phyloP scores from a whole-genome alignment of 257 asterid genomes.

The Eustoma russellianum region DNA sequence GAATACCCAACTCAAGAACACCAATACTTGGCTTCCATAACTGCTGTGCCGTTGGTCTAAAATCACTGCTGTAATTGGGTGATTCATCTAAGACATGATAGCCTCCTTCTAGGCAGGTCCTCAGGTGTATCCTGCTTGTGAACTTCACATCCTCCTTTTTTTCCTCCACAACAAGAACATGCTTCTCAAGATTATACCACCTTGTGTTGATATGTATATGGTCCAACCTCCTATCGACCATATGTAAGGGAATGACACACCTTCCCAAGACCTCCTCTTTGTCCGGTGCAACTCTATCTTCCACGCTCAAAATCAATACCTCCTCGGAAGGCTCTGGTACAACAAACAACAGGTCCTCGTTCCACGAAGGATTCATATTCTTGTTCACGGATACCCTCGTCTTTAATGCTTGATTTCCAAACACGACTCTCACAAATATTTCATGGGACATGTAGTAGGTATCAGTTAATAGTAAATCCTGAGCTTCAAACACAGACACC shows the following conservation, averaged over 20 bases:
- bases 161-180: conserved; percentile 27
- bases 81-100: conserved; percentile 47
- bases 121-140: conserved; percentile 40
- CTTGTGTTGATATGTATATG: conserved; percentile 30
- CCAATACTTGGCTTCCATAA: conserved; percentile 41
- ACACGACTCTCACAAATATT: conserved; percentile 32
- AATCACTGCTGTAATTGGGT: conserved; percentile 42
- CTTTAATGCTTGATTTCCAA: conserved; percentile 35
- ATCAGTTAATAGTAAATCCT: conserved; percentile 32
- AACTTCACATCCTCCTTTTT: conserved; percentile 33
- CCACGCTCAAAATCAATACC: conserved; percentile 34
- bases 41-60: conserved; percentile 40
- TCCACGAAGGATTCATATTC: conserved; percentile 40
- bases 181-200: conserved; percentile 42
- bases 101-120: conserved; percentile 43
- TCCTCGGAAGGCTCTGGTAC: conserved; percentile 44
- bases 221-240: conserved; percentile 33
- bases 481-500: conserved; percentile 43
- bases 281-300: conserved; percentile 33
- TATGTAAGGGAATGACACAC: conserved; percentile 27
- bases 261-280: conserved; percentile 39
- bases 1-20: conserved; percentile 36
- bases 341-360: conserved; percentile 44
- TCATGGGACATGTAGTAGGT: conserved; percentile 29
- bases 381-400: conserved; percentile 35